phyloP scores from a whole-genome alignment of 2,329 filamentous ascomycete genomes.

The Dissoconium aciculare region DNA sequence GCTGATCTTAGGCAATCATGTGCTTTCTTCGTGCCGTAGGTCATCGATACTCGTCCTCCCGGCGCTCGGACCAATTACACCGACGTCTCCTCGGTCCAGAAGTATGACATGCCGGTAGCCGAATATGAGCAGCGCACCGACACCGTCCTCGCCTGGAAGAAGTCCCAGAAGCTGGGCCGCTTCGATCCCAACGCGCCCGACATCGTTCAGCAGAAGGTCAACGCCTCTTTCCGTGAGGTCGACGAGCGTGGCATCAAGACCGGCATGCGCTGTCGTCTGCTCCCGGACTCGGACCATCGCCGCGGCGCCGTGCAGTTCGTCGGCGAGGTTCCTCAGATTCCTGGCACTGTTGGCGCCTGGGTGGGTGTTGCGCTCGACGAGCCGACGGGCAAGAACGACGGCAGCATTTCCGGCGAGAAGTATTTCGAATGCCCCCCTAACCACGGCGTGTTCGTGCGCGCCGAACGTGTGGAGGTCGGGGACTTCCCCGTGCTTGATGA shows the following conservation, averaged over 20 bases:
- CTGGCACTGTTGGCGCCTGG: constrained; percentile 46
- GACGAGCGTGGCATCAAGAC: constrained; percentile 41
- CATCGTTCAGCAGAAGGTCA: constrained; percentile 56
- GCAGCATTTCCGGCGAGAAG: constrained; percentile 47
- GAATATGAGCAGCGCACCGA: constrained; percentile 78
- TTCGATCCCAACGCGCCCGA: constrained; percentile 76
- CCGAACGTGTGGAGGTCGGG: constrained; percentile 62
- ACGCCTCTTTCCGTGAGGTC: constrained; percentile 55
- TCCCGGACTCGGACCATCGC: constrained; percentile 49
- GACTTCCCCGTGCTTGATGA: constrained; percentile 53
- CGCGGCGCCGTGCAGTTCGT: constrained; percentile 58
- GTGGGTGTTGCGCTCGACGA: constrained; percentile 61
- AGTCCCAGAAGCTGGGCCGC: constrained; percentile 81
- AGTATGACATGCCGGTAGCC: constrained; percentile 73
- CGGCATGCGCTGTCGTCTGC: constrained; percentile 30
- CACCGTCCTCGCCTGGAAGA: constrained; percentile 91
- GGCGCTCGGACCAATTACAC: constrained; percentile 63
- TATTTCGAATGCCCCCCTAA: constrained; percentile 60
- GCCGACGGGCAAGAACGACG: constrained; percentile 71
- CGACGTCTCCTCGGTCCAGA: constrained; percentile 67
- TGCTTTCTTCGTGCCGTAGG: no score
- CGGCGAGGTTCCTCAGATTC: constrained; percentile 60
- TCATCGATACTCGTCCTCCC: constrained; percentile 64
- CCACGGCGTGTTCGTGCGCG: constrained; percentile 62
- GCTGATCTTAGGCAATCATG: no score